Evolutionary conservation across 768 basidiomycete genomes (phyloP), one percentile per base, ranked within the genome.

Genomic region (Boletus rubroflammeus): DNA sequence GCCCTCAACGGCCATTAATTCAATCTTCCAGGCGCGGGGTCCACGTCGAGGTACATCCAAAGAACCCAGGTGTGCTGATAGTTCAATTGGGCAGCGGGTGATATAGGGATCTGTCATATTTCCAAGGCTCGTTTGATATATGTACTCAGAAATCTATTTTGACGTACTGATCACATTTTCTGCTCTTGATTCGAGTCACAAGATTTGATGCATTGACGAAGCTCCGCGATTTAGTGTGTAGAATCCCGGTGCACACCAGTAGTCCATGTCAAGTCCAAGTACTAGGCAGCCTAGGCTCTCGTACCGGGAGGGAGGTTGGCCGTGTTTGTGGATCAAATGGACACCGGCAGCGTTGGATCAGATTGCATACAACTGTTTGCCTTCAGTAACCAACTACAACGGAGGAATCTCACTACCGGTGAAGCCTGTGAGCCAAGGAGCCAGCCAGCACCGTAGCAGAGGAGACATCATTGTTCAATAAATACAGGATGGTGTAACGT

Each of bases 31-130:
- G 93, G 62, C 80, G 90, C 66, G 78, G 81, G 51, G 74, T 96
- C 10, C 72, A 75, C 1, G 88, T 92, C 5, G 76, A 85, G 48
- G 70, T 93, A 8, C 94, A 98, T 70, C 84, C 88, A 7, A 69
- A 78, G 38, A 98, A 98, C 60, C 67, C 82, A 0, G 95, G 95
- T 4, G 90, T 98, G 3, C 75, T 98, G 15, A 75, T 94, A 44
- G 91, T 95, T 8, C 80, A 81, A 13, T 53, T 59, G 28, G 47
- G 28, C 31, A 28, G 25, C 13, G 25, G 35, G 45, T 54, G 34
- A 49, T 28, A 26, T 21, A 15, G 9, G 40, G 36, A 39, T 31
- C n/a, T 40, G 34, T 52, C 47, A 25, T 31, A 29, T 50, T 47
- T 58, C 11, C 32, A 19, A 29, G 10, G 19, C 26, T 32, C 25